Evolutionary conservation across 306 rosid species (phyloP).

Genomic region (Quercus bicolor): DNA sequence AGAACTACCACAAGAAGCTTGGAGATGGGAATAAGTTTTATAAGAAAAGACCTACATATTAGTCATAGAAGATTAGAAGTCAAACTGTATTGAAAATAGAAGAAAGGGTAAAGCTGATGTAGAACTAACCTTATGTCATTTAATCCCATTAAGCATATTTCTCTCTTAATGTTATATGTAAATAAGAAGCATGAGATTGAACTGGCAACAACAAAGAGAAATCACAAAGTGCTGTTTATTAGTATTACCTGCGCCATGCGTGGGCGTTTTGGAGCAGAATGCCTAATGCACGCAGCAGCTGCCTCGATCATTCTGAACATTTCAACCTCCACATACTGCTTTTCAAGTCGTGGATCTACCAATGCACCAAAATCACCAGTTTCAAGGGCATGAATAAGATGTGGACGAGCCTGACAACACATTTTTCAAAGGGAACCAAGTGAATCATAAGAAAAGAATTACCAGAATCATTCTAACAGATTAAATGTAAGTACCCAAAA

Average conservation of each 20-base stretch:
- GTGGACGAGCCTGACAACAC: conserved; percentile 81
- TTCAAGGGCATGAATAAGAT: conserved; percentile 60
- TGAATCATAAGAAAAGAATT: neutral
- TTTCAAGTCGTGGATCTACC: conserved; percentile 66
- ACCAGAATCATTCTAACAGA: neutral
- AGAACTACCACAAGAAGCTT: neutral
- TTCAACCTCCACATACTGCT: conserved; percentile 56
- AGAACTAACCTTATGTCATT: too few relatives aligned
- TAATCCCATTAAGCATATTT: too few relatives aligned
- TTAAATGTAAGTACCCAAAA: neutral
- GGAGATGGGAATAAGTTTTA: neutral
- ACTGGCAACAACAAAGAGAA: neutral
- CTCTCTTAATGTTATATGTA: neutral
- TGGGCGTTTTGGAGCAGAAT: conserved; percentile 85
- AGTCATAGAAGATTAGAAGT: neutral
- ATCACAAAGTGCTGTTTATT: neutral
- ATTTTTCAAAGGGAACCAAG: conserved; percentile 7
- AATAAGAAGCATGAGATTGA: neutral
- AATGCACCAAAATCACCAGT: conserved; percentile 52
- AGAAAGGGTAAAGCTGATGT: too few relatives aligned
- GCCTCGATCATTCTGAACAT: conserved; percentile 85
- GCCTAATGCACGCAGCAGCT: conserved; percentile 94
- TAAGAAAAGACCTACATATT: neutral
- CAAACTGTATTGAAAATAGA: too few relatives aligned
- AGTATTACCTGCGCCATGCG: conserved; percentile 82